Percentiles rank a stretch among this genome's conserved stretches.
These are phyloP conservation scores for Tritrichomonas foetus DNA, from an alignment of 208 protist species.

Conservation along the genomic window DNA sequence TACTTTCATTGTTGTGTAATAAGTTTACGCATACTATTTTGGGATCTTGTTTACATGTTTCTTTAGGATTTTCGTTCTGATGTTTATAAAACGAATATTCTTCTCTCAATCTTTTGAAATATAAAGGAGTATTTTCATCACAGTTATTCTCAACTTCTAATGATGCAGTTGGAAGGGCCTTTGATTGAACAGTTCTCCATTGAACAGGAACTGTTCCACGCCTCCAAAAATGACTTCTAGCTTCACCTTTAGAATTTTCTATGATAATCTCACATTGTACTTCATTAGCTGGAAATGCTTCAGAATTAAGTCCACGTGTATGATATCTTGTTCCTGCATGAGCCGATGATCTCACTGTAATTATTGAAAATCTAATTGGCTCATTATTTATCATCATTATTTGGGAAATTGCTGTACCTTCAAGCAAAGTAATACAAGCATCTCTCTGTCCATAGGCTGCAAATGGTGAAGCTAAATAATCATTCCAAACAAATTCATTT, in stretches of 20 bases:
- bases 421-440: background rate
- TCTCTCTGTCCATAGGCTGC: background rate
- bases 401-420: background rate
- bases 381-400: background rate
- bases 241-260: background rate
- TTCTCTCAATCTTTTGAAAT: background rate
- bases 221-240: background rate
- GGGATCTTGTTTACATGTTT: no score
- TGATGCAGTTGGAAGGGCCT: background rate
- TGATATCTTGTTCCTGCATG: background rate
- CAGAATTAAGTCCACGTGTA: background rate
- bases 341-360: background rate
- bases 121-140: background rate
- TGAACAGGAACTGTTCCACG: background rate
- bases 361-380: background rate
- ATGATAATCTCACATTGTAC: slow-evolving; percentile 18
- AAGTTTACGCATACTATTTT: background rate
- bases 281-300: background rate
- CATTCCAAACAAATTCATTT: background rate
- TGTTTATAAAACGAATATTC: background rate
- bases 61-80: no score
- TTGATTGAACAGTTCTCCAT: background rate
- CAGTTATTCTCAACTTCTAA: background rate
- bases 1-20: background rate
- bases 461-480: background rate